phyloP scores from a whole-genome alignment of 106 monocot species.

The Platanthera guangdongensis region DNA sequence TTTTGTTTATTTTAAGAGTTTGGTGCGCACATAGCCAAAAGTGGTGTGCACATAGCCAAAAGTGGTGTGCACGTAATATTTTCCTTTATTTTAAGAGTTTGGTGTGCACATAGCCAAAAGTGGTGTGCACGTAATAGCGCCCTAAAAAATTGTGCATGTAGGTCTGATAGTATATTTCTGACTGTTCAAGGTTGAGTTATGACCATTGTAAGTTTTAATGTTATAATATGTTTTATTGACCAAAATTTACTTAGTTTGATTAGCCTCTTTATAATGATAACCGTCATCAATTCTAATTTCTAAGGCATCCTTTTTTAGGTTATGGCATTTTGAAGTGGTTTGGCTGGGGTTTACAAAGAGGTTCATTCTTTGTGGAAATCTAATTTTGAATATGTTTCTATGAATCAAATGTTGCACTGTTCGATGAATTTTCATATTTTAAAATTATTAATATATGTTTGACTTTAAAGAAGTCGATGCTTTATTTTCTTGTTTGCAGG shows the following conservation, averaged over 20 bases:
- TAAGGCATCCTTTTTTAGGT: constrained; percentile 32
- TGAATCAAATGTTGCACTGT: not conserved
- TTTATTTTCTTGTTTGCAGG: constrained; percentile 51
- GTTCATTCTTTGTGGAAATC: constrained; percentile 21
- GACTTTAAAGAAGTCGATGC: constrained; percentile 19
- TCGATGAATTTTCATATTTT: too few species aligned
- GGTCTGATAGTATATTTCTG: constrained; percentile 25
- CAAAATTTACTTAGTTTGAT: too few species aligned
- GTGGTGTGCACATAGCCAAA: too few species aligned
- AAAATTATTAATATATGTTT: too few species aligned
- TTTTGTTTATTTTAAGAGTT: too few species aligned
- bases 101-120: too few species aligned
- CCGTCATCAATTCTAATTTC: too few species aligned
- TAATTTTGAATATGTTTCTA: not conserved
- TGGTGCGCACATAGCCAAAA: too few species aligned
- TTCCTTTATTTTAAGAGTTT: too few species aligned
- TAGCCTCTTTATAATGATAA: too few species aligned
- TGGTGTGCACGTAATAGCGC: too few species aligned
- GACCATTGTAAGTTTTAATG: constrained; percentile 63
- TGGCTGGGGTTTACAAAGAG: constrained; percentile 97
- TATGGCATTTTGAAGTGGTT: constrained; percentile 95
- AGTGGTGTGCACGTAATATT: too few species aligned
- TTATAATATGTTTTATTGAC: not conserved
- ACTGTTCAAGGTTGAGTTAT: constrained; percentile 82
- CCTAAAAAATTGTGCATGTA: not conserved